phyloP scores from a whole-genome alignment of 805 yeast genomes.

The Candida pseudoglaebosa region DNA sequence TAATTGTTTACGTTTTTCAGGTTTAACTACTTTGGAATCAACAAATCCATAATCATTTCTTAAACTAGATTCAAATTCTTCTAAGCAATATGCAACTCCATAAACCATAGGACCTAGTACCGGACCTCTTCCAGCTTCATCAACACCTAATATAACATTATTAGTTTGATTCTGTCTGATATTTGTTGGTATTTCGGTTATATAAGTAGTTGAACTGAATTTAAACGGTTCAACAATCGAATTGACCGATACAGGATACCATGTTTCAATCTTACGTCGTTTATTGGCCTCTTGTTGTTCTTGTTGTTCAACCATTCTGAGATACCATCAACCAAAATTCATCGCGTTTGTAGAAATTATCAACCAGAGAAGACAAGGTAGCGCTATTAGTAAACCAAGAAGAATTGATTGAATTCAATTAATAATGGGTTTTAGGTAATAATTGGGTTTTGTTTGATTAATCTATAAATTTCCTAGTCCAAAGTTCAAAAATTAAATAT shows the following conservation, averaged over 20 bases:
- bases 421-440: no score
- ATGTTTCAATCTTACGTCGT: constrained; percentile 9
- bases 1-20: constrained; percentile 59
- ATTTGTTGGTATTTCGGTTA: constrained; percentile 45
- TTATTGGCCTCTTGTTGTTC: not conserved
- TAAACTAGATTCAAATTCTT: constrained; percentile 45
- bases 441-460: no score
- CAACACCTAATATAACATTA: constrained; percentile 76
- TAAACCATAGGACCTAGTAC: constrained; percentile 98
- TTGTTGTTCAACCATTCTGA: no score
- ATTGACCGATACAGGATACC: constrained; percentile 35
- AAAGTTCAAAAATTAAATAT: not conserved
- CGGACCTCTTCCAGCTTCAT: constrained; percentile 99
- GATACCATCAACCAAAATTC: no score
- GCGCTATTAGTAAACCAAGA: no score
- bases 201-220: constrained; percentile 45
- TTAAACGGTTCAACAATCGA: constrained; percentile 20
- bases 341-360: not conserved
- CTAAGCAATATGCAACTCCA: constrained; percentile 75
- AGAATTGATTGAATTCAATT: no score
- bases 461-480: not conserved
- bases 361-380: not conserved
- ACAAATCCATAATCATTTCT: constrained; percentile 71
- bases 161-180: constrained; percentile 28
- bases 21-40: constrained; percentile 86